Evolutionary conservation across 2,329 filamentous ascomycete species (phyloP).

Genomic region (Fusarium luffae): DNA sequence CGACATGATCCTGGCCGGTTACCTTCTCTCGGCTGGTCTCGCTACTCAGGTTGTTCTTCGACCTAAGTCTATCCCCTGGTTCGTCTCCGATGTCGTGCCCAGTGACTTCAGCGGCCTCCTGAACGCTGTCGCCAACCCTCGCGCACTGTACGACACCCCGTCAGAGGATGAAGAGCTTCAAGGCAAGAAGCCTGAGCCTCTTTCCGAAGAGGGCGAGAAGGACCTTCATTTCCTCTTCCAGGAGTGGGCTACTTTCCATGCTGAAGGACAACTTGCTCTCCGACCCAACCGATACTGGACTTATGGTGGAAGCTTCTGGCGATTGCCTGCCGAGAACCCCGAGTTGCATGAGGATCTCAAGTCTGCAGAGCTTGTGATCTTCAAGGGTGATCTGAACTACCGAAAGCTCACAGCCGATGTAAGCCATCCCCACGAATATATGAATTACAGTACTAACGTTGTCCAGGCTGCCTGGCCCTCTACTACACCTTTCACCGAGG

Average conservation of each 20-base stretch:
- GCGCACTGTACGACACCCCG: slow-evolving; percentile 79
- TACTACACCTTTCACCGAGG: slow-evolving; percentile 84
- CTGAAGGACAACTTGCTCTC: slow-evolving; percentile 84
- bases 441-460: slow-evolving; percentile 15
- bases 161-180: slow-evolving; percentile 73
- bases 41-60: slow-evolving; percentile 90
- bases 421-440: slow-evolving; percentile 49
- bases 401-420: slow-evolving; percentile 92
- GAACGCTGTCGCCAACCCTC: slow-evolving; percentile 79
- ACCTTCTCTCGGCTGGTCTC: slow-evolving; percentile 83
- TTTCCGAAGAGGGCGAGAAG: slow-evolving; percentile 74
- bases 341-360: slow-evolving; percentile 81
- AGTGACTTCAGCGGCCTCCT: slow-evolving; percentile 87
- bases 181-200: slow-evolving; percentile 66
- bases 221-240: slow-evolving; percentile 82
- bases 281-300: slow-evolving; percentile 95
- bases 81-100: slow-evolving; percentile 94
- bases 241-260: slow-evolving; percentile 83
- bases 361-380: slow-evolving; percentile 86
- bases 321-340: slow-evolving; percentile 75
- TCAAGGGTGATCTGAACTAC: slow-evolving; percentile 98
- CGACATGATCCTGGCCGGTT: slow-evolving; percentile 91
- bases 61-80: slow-evolving; percentile 97
- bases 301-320: slow-evolving; percentile 86
- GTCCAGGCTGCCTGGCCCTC: slow-evolving; percentile 74